Evolutionary conservation across 108 stramenopile species (phyloP), one percentile per base, ranked within the genome.

Genomic region (Skeletonema costatum): DNA sequence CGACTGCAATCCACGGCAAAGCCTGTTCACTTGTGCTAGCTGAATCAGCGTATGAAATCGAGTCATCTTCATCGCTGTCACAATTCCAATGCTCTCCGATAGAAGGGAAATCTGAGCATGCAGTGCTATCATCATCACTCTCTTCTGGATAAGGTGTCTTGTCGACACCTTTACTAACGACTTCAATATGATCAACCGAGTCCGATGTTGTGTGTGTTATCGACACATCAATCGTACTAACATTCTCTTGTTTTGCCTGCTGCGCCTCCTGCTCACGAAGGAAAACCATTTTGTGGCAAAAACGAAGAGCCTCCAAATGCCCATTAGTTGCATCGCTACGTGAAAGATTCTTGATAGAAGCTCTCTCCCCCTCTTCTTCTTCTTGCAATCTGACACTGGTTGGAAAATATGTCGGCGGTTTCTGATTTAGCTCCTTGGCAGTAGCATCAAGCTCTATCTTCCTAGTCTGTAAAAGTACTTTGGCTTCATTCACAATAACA

Each of bases 1-100:
- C 90, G 12, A 96, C 90, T 58, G 90, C 85, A 21, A 92, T 59
- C 95, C 95, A 96, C 39, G 79, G 68, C 75, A 82, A 76, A 46
- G 56, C 80, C 31, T 74, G 62, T 19, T 33, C 30, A 71, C 30
- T 69, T 61, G 75, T 53, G 32, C 36, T 17, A 32, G 32, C 61
- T 32, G 69, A 66, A 10, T 68, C 70, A 75, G 32, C 71, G 12
- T 67, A 17, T n/a, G 67, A 44, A 17, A 33, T 35, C 14, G 19
- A 7, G 25, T 39, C 29, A 33, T 66, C 70, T 1, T 66, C 33
- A 46, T 66, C 33, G 35, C 50, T 60, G 12, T 65, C 56, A 56
- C 53, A 29, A 25, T 56, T 5, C 7, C 9, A 56, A 29, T 56
- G 53, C 9, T 10, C 53, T 25, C 21, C 53, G 6, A 56, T 25